Percentiles rank a stretch among this genome's conserved stretches.
phyloP scores from a whole-genome alignment of 371 early-diverging fungal genomes.

The Cokeromyces recurvatus region DNA sequence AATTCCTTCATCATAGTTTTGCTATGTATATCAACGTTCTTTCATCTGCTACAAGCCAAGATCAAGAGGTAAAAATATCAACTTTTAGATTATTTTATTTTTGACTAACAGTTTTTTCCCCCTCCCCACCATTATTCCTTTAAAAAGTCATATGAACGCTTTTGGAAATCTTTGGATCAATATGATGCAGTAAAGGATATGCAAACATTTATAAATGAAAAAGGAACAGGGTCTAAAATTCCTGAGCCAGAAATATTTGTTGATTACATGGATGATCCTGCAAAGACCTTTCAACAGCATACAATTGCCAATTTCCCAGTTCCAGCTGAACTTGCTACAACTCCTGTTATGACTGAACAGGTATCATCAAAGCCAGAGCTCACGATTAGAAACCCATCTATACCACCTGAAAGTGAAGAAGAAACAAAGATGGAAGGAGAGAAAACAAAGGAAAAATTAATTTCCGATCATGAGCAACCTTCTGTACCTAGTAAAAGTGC shows the following conservation, averaged over 20 bases:
- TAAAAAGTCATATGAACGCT: conserved; percentile 67
- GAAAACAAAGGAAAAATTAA: too few relatives aligned
- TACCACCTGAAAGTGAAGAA: not conserved
- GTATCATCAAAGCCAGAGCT: too few relatives aligned
- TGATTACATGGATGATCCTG: conserved; percentile 37
- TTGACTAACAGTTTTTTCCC: too few relatives aligned
- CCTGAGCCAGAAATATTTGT: conserved; percentile 43
- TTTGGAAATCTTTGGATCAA: conserved; percentile 64
- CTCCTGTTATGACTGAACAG: conserved; percentile 3
- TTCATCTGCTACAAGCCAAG: conserved; percentile 75
- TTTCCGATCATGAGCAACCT: too few relatives aligned
- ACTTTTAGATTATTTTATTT: not conserved
- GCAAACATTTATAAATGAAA: conserved; percentile 59
- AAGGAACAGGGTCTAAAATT: conserved; percentile 71
- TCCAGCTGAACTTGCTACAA: conserved; percentile 11
- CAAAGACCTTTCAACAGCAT: conserved; percentile 37
- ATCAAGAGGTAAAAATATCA: conserved; percentile 68
- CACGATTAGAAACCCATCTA: too few relatives aligned
- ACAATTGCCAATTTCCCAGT: conserved; percentile 24
- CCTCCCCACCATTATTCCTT: not conserved
- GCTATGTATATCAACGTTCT: conserved; percentile 88
- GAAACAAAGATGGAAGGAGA: too few relatives aligned
- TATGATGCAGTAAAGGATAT: conserved; percentile 73
- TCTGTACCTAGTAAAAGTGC: too few relatives aligned
- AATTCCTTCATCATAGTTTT: conserved; percentile 71